Percentiles rank a stretch among this genome's conserved stretches.
Conservation (phyloP, 2,329 filamentous ascomycete genomes). For the Cladosporium sphaerospermum region DNA sequence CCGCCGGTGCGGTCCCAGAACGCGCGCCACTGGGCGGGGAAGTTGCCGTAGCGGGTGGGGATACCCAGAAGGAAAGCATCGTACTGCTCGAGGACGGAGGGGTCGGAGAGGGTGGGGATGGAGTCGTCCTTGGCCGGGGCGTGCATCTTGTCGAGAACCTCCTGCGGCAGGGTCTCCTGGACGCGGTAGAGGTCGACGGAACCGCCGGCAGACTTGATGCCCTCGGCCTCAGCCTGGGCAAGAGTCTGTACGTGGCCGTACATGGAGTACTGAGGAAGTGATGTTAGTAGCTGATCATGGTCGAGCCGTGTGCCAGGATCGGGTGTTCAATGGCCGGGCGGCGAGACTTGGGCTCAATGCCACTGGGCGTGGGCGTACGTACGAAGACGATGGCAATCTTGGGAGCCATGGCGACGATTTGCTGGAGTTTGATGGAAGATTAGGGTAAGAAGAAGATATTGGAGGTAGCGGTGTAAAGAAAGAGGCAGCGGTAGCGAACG, state of each 20-base stretch:
- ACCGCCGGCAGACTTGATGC: conserved; percentile 82
- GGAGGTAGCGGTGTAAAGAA: too few species aligned
- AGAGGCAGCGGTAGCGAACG: neutral
- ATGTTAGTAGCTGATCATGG: neutral
- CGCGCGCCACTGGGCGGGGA: conserved; percentile 89
- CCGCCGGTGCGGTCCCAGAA: conserved; percentile 67
- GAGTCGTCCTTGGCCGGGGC: conserved; percentile 68
- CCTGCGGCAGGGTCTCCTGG: conserved; percentile 75
- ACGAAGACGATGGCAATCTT: conserved; percentile 89
- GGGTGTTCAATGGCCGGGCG: neutral
- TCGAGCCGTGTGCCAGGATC: neutral
- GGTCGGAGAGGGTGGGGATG: conserved; percentile 56
- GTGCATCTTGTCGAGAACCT: conserved; percentile 85
- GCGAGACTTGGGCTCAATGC: neutral
- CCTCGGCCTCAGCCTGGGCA: conserved; percentile 84
- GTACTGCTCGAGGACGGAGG: conserved; percentile 61
- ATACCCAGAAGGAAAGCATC: conserved; percentile 91
- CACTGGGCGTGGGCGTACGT: conserved; percentile 36
- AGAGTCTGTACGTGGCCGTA: conserved; percentile 83
- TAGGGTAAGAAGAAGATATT: too few species aligned
- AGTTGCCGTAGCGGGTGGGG: conserved; percentile 94
- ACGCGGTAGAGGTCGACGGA: conserved; percentile 79
- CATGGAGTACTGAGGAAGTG: conserved; percentile 68
- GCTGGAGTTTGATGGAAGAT: too few species aligned
- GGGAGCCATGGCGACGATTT: conserved; percentile 62